phyloP scores from a whole-genome alignment of 768 basidiomycete genomes.

The Boletus coccyginus region DNA sequence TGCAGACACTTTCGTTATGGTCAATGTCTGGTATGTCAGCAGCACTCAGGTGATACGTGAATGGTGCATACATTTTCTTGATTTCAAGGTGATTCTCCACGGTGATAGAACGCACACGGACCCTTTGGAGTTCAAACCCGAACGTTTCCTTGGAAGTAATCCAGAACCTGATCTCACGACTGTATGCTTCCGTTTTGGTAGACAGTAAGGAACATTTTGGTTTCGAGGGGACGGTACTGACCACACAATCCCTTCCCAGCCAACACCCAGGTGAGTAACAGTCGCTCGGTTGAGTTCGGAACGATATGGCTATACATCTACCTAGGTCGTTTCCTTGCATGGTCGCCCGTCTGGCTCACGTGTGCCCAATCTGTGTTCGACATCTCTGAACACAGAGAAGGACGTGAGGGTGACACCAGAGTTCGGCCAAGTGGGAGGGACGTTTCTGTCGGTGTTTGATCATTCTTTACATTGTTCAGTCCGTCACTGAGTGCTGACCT shows the following conservation, averaged over 20 bases:
- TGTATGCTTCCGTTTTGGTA: slow-evolving; percentile 13
- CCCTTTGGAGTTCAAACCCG: slow-evolving; percentile 18
- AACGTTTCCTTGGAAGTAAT: slow-evolving; percentile 16
- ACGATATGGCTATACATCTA: too few relatives aligned
- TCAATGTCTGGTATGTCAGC: slow-evolving; percentile 14
- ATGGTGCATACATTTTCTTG: background rate
- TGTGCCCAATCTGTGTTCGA: slow-evolving; percentile 37
- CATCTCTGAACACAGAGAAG: slow-evolving; percentile 38
- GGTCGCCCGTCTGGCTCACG: slow-evolving; percentile 22
- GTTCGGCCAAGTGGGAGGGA: slow-evolving; percentile 27
- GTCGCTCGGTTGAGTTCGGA: too few relatives aligned
- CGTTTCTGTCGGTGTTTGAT: background rate
- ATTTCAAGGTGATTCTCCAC: slow-evolving; percentile 15
- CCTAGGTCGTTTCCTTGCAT: slow-evolving; percentile 24
- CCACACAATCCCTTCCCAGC: background rate
- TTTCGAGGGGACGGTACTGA: background rate
- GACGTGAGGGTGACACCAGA: slow-evolving; percentile 43
- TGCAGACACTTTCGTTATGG: slow-evolving; percentile 12
- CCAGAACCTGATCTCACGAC: slow-evolving; percentile 10
- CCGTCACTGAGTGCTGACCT: background rate
- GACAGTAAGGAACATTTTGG: background rate
- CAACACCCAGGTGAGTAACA: slow-evolving; percentile 5
- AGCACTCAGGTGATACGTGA: background rate
- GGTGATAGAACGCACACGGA: slow-evolving; percentile 16
- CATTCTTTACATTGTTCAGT: background rate